A percentile compares a stretch with the other conserved stretches of the same genome.
phyloP scores from a whole-genome alignment of 176 grass and related monocot genomes.

The Musa beccarii region DNA sequence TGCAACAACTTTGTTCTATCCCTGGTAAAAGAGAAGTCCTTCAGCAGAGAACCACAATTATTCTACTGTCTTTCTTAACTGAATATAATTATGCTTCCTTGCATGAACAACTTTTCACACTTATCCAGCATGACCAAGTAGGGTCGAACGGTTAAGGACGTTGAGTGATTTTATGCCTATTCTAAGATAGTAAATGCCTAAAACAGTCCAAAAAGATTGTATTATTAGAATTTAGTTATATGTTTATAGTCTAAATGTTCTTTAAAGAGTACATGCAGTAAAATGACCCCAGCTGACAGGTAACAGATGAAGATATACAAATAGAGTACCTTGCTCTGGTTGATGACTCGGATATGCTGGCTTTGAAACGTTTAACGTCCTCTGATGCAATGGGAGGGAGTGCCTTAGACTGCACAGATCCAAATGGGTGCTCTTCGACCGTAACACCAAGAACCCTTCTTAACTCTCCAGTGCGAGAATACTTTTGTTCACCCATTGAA shows the following conservation, averaged over 20 bases:
- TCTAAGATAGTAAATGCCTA: background rate
- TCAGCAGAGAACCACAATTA: constrained; percentile 3
- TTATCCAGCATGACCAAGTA: background rate
- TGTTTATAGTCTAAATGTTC: background rate
- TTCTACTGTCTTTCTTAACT: background rate
- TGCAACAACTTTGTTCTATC: constrained; percentile 47
- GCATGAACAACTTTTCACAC: background rate
- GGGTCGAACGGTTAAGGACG: background rate
- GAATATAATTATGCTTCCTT: background rate
- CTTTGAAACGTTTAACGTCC: constrained; percentile 57
- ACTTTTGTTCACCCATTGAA: constrained; percentile 35
- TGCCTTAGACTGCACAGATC: constrained; percentile 36
- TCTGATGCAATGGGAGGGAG: constrained; percentile 25
- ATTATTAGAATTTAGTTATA: background rate
- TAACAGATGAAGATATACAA: background rate
- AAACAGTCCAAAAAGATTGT: background rate
- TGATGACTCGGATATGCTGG: constrained; percentile 33
- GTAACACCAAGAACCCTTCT: constrained; percentile 39
- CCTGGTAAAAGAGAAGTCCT: constrained; percentile 30
- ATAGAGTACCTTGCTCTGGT: constrained; percentile 40
- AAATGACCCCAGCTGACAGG: background rate
- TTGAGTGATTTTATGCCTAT: background rate
- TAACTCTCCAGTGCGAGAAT: constrained; percentile 48
- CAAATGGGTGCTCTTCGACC: constrained; percentile 41
- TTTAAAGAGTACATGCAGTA: background rate